Evolutionary conservation across 345 rosid species (phyloP), one percentile per base, ranked within the genome.

Genomic region (Ailanthus altissimus): DNA sequence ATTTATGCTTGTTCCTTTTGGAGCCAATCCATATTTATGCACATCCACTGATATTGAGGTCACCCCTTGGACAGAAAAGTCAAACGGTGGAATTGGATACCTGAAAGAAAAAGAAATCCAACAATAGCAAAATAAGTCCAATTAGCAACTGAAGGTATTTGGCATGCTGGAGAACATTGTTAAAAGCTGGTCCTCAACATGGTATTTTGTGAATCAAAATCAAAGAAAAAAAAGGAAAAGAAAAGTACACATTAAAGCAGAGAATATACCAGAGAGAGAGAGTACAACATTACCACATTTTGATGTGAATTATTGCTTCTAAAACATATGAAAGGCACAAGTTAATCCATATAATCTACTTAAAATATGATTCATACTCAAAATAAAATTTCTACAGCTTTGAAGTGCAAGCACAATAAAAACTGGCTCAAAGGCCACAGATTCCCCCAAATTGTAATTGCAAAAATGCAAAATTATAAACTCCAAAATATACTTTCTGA

Each of bases 1-100:
- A 79, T 93, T 97, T 66, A 89, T 77, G 79, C 99, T 96, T 40
- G 99, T 96, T 79, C 97, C 99, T 85, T 93, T 92, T 36, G 97
- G 99, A 74, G 98, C 99, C 84, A 96, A 79, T 28, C 99, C 99
- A 84, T 93, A 96, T 77, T 92, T 93, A 86, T 92, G 99, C 72
- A 93, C 97, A 78, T 96, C 99, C 49, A 85, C 91, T 8, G 98
- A 96, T 61, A 93, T 82, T 51, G 98, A 96, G 73, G 98, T 96
- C 51, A 93, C 97, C 77, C 99, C 98, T 82, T 75, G 84, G 72
- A 96, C 93, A 67, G 91, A 71, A 81, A 96, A 96, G 85, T 96
- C 99, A 84, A 91, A 96, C 63, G 97, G 87, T 63, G 91, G 97
- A 80, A 96, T 84, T 7, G 89, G 92, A 73, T 90, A 92, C 89